These are phyloP conservation scores for Chloromonas sp. DNA, from an alignment of 163 green algal genomes.

Conservation along the genomic window DNA sequence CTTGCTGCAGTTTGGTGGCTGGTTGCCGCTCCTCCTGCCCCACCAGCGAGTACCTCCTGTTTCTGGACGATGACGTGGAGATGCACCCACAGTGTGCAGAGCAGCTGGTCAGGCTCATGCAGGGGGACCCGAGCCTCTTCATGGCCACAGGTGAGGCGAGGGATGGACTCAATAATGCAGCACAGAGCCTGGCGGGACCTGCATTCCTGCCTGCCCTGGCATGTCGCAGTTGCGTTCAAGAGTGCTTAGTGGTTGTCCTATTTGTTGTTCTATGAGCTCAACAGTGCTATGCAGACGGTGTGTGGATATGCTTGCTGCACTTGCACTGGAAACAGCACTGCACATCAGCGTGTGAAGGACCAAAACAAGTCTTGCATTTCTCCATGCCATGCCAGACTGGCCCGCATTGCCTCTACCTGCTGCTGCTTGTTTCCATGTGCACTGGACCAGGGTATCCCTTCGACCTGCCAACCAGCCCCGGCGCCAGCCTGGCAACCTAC, in stretches of 20 bases:
- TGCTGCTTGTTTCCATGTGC: not conserved
- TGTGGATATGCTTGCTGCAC: not conserved
- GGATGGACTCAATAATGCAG: too few relatives aligned
- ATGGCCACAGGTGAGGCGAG: constrained; percentile 57
- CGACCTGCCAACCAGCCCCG: constrained; percentile 54
- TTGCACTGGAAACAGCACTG: not conserved
- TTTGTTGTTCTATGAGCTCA: not conserved
- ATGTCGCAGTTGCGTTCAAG: not conserved
- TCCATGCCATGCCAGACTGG: too few relatives aligned
- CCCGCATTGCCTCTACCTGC: not conserved
- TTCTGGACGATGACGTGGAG: constrained; percentile 87
- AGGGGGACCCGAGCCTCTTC: not conserved
- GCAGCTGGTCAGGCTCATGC: not conserved
- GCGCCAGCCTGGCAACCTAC: constrained; percentile 51
- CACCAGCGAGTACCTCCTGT: constrained; percentile 65
- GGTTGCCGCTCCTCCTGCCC: constrained; percentile 21
- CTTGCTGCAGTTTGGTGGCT: not conserved
- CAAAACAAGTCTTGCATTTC: too few relatives aligned
- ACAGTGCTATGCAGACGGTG: not conserved
- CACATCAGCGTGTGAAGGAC: too few relatives aligned
- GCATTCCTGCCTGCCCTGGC: not conserved
- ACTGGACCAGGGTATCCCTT: constrained; percentile 79
- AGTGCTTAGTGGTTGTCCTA: not conserved
- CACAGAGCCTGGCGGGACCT: not conserved
- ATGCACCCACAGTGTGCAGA: constrained; percentile 43